Percentiles rank a stretch among this genome's conserved stretches.
phyloP scores from a whole-genome alignment of 768 basidiomycete species.

The Peribolospora baueri region DNA sequence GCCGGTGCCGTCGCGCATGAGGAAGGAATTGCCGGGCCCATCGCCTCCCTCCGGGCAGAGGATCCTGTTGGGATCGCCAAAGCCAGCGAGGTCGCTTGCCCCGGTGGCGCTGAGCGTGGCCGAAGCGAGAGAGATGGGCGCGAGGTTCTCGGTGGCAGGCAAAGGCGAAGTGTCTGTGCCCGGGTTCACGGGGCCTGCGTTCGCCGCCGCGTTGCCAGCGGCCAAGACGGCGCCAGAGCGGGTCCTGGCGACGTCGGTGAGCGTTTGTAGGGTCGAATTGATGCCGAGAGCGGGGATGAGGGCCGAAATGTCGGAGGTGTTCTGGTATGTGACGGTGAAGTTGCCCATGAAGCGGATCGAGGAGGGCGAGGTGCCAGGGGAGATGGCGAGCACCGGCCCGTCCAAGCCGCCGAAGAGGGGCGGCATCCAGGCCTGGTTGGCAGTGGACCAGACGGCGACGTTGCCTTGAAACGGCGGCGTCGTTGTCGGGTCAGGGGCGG shows the following conservation, averaged over 20 bases:
- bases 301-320: constrained; percentile 12
- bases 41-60: constrained; percentile 70
- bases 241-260: constrained; percentile 41
- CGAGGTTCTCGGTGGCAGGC: constrained; percentile 5
- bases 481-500: constrained; percentile 2
- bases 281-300: constrained; percentile 3
- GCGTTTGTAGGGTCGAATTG: constrained; percentile 26
- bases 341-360: constrained; percentile 73
- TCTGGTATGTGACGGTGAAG: constrained; percentile 43
- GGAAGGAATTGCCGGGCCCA: constrained; percentile 61
- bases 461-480: constrained; percentile 10
- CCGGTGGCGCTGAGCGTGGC: constrained; percentile 15
- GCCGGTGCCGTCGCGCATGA: constrained; percentile 42
- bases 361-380: constrained; percentile 48
- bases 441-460: constrained; percentile 18
- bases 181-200: constrained; percentile 31
- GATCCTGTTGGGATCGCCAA: constrained; percentile 25
- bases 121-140: constrained; percentile 15
- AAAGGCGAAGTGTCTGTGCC: constrained; percentile 33
- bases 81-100: constrained; percentile 10
- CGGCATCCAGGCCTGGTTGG: constrained; percentile 34
- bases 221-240: constrained; percentile 63
- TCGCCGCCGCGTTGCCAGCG: constrained; percentile 45
- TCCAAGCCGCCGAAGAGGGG: constrained; percentile 61
- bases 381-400: constrained; percentile 42